These are phyloP conservation scores for Alternaria incomplexa DNA, from an alignment of 2,329 filamentous ascomycete genomes.

Conservation along the genomic window DNA sequence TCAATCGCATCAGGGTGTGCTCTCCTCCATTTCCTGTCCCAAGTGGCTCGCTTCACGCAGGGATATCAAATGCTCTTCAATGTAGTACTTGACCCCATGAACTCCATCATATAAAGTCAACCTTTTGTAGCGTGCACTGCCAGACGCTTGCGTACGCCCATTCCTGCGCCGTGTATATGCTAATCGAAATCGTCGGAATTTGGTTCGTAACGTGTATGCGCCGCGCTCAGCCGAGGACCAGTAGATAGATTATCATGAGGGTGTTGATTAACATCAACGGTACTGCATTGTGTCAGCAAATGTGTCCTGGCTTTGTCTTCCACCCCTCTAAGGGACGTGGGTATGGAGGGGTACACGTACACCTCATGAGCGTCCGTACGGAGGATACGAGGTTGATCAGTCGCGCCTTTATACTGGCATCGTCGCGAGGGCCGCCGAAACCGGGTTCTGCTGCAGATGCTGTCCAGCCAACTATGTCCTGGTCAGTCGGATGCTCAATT, in stretches of 20 bases:
- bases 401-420: constrained; percentile 83
- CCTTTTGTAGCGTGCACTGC: not conserved
- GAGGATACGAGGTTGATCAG: constrained; percentile 89
- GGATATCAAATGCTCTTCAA: not conserved
- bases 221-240: constrained; percentile 42
- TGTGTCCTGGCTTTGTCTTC: not conserved
- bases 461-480: constrained; percentile 76
- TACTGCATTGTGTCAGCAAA: constrained; percentile 35
- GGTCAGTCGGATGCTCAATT: not conserved
- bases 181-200: constrained; percentile 4
- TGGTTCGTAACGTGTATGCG: constrained; percentile 6
- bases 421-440: constrained; percentile 74
- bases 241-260: constrained; percentile 46
- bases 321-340: not conserved
- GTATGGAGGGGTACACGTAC: constrained; percentile 60
- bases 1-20: not conserved
- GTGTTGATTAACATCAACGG: constrained; percentile 50
- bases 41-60: not conserved
- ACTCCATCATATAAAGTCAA: not conserved
- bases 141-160: not conserved
- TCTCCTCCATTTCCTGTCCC: not conserved
- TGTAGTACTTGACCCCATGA: not conserved
- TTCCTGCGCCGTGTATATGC: constrained; percentile 5
- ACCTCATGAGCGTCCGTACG: constrained; percentile 89
- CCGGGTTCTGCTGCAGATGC: constrained; percentile 72